phyloP scores from a whole-genome alignment of 2,329 filamentous ascomycete species.

The Pyrenochaeta sp. region DNA sequence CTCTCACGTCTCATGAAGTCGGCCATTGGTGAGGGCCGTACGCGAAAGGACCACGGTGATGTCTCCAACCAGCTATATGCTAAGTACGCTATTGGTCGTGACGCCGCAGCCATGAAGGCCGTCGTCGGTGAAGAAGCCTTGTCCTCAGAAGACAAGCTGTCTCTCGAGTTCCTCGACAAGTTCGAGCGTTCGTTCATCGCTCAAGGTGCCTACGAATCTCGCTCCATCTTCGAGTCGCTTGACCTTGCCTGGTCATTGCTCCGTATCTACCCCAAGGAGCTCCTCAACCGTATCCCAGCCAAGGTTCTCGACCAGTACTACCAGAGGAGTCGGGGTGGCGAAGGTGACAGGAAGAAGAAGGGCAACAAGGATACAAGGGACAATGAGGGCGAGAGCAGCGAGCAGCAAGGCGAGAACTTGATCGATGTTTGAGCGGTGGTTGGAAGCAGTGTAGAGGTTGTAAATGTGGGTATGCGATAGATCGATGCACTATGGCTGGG shows the following conservation, averaged over 20 bases:
- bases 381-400: constrained; percentile 41
- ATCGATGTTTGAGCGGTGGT: constrained; percentile 45
- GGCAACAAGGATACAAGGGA: constrained; percentile 52
- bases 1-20: constrained; percentile 99
- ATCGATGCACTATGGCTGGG: constrained; percentile 10
- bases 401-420: constrained; percentile 46
- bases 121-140: constrained; percentile 98
- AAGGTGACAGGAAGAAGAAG: constrained; percentile 48
- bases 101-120: constrained; percentile 98
- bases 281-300: constrained; percentile 81
- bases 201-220: constrained; percentile 90
- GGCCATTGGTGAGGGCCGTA: constrained; percentile 96
- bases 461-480: constrained; percentile 7
- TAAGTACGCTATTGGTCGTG: constrained; percentile 98
- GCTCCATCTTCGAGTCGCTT: constrained; percentile 89
- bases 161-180: constrained; percentile 97
- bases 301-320: constrained; percentile 63
- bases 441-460: constrained; percentile 2
- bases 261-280: constrained; percentile 96
- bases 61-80: constrained; percentile 99
- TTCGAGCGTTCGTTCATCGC: constrained; percentile 95
- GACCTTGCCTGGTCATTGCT: constrained; percentile 97
- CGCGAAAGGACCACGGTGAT: constrained; percentile 94
- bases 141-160: constrained; percentile 95
- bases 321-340: constrained; percentile 50